phyloP scores from a whole-genome alignment of 2,329 filamentous ascomycete species.

The Parascedosporium putredinis region DNA sequence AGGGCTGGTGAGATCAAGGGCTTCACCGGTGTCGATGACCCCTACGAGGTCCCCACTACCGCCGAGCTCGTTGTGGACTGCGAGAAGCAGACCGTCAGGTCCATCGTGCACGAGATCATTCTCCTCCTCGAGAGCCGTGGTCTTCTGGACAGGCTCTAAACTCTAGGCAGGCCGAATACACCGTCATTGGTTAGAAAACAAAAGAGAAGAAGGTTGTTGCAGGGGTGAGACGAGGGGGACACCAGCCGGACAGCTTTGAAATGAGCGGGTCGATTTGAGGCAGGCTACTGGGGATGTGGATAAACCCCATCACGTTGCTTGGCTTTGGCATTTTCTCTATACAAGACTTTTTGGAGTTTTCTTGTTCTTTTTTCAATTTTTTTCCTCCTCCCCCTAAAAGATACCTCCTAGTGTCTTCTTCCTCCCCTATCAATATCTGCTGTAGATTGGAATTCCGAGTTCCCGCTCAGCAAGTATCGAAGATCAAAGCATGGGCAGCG shows the following conservation, averaged over 20 bases:
- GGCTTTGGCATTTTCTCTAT: too few species aligned
- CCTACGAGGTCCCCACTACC: constrained; percentile 77
- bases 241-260: too few species aligned
- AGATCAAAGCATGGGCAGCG: too few species aligned
- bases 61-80: constrained; percentile 77
- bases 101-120: constrained; percentile 93
- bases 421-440: not conserved
- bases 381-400: too few species aligned
- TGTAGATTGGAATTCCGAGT: not conserved
- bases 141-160: constrained; percentile 61
- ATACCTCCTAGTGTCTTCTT: not conserved
- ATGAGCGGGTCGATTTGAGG: too few species aligned
- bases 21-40: constrained; percentile 96
- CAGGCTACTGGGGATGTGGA: too few species aligned
- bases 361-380: not conserved
- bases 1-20: constrained; percentile 88
- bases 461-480: not conserved
- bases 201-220: not conserved
- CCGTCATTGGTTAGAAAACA: not conserved
- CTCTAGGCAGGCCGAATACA: too few species aligned
- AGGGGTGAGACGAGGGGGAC: not conserved
- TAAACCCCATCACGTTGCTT: too few species aligned
- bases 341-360: constrained; percentile 1
- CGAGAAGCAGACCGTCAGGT: constrained; percentile 79
- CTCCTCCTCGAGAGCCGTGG: constrained; percentile 84